Evolutionary conservation across 345 rosid species (phyloP).

Genomic region (Toxicodendron radicans): DNA sequence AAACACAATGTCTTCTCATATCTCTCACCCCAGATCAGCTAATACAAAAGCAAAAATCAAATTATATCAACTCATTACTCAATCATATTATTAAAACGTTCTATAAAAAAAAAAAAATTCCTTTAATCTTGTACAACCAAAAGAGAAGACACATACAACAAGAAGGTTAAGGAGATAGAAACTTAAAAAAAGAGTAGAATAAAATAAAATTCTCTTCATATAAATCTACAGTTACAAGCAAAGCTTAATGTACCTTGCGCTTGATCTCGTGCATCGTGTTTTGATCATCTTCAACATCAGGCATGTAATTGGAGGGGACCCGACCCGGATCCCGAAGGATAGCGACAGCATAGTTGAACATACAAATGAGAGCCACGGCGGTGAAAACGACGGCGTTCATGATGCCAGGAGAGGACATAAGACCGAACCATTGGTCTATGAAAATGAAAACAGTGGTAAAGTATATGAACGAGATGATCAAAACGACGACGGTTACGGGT

Average conservation of each 20-base stretch:
- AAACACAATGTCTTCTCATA: conserved; percentile 1
- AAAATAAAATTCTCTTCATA: background rate
- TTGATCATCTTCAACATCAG: conserved; percentile 71
- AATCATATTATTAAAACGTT: background rate
- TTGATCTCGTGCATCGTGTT: conserved; percentile 83
- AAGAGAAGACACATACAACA: background rate
- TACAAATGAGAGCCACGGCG: conserved; percentile 62
- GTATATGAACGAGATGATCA: conserved; percentile 68
- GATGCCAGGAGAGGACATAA: conserved; percentile 74
- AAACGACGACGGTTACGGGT: conserved; percentile 62
- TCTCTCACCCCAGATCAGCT: conserved; percentile 19
- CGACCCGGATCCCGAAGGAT: conserved; percentile 83
- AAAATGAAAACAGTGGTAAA: conserved; percentile 71
- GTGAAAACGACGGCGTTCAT: conserved; percentile 74
- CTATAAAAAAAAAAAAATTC: background rate
- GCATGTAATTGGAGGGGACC: conserved; percentile 68
- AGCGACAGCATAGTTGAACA: conserved; percentile 55
- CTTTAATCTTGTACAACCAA: background rate
- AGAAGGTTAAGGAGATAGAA: background rate
- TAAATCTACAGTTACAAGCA: background rate
- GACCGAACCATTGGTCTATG: conserved; percentile 90
- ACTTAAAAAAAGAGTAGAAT: background rate
- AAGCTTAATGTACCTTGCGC: conserved; percentile 58
- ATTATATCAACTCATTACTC: background rate
- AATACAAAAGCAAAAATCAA: conserved; percentile 4